Conservation (phyloP, 495 filamentous ascomycete species). For the Penicillium tannophilum region DNA sequence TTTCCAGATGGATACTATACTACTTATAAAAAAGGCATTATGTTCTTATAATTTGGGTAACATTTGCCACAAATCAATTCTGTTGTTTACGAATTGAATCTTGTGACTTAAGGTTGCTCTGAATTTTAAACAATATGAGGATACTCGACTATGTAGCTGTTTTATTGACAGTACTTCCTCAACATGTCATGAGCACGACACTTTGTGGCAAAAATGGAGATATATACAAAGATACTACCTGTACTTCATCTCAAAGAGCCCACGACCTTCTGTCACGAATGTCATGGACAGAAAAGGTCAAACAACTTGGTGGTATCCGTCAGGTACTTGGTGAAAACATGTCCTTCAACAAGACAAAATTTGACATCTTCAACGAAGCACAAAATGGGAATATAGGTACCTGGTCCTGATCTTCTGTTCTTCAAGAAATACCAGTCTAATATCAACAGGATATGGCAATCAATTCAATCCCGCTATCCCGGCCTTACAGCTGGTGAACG, state of each 20-base stretch:
- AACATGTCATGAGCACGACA: neutral
- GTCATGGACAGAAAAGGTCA: conserved; percentile 7
- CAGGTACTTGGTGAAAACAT: conserved; percentile 3
- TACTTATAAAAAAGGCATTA: neutral
- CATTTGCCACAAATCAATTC: neutral
- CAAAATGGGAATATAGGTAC: conserved; percentile 4
- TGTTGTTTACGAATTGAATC: neutral
- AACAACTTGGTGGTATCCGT: conserved; percentile 6
- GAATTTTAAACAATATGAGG: neutral
- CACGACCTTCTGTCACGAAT: conserved; percentile 3
- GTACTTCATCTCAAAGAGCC: neutral
- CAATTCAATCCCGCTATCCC: conserved; percentile 7
- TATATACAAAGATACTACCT: neutral
- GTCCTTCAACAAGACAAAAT: conserved; percentile 7
- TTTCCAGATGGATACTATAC: neutral
- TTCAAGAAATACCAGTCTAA: neutral
- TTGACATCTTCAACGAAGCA: conserved; percentile 4
- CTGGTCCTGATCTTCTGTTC: neutral
- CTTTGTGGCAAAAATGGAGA: neutral
- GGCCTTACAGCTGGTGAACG: neutral
- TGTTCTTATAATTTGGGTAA: neutral
- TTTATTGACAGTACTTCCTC: neutral
- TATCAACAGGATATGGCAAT: neutral
- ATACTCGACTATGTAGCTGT: neutral
- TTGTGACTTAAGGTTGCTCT: neutral